phyloP scores from a whole-genome alignment of 202 grass and related monocot genomes.

The Bolboschoenoplectus hybrid region DNA sequence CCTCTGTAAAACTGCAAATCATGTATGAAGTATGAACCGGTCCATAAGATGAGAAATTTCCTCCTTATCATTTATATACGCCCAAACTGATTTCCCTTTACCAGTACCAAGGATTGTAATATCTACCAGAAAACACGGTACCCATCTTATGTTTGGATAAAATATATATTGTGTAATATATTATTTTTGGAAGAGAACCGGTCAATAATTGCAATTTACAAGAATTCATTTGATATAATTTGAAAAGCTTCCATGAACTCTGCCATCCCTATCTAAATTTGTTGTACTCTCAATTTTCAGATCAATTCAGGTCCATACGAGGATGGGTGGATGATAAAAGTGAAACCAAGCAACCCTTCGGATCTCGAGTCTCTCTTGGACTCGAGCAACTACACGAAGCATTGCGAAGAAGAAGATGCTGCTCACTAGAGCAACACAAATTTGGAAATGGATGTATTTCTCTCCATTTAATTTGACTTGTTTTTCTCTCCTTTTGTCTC shows the following conservation, averaged over 20 bases:
- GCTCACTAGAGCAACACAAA: conserved; percentile 60
- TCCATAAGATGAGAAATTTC: background rate
- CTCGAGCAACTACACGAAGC: conserved; percentile 74
- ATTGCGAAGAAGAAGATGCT: conserved; percentile 90
- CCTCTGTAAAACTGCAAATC: background rate
- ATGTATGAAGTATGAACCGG: background rate
- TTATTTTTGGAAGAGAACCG: background rate
- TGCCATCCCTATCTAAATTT: background rate
- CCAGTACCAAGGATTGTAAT: background rate
- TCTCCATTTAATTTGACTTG: conserved; percentile 15
- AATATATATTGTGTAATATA: background rate
- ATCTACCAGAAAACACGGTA: background rate
- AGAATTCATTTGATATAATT: background rate
- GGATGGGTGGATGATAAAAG: conserved; percentile 98
- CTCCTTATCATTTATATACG: background rate
- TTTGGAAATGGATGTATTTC: background rate
- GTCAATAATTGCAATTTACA: background rate
- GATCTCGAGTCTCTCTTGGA: conserved; percentile 69
- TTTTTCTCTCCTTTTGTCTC: conserved; percentile 8
- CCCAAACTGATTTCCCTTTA: conserved; percentile 4
- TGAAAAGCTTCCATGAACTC: background rate
- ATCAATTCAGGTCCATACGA: conserved; percentile 89
- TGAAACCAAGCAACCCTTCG: conserved; percentile 67
- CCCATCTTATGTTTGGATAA: background rate
- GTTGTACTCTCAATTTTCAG: conserved; percentile 38